These are phyloP conservation scores for Aspergillus carlsbadensis DNA, from an alignment of 495 filamentous ascomycete genomes.

Conservation along the genomic window DNA sequence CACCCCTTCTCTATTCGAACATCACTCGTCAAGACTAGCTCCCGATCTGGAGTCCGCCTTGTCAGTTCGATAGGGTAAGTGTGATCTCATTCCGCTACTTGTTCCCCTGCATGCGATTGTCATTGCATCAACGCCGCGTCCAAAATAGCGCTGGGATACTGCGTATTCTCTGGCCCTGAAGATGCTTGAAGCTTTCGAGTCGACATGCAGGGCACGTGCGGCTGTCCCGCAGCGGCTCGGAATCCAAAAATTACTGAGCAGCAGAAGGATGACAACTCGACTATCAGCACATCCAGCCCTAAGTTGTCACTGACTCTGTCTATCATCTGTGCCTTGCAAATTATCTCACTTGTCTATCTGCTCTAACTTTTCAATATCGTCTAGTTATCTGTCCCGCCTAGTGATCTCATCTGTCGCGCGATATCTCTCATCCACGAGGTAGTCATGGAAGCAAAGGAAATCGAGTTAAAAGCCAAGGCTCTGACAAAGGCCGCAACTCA, in stretches of 20 bases:
- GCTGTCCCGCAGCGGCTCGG: not conserved
- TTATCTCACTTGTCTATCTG: not conserved
- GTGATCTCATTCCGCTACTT: not conserved
- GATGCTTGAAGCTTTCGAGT: not conserved
- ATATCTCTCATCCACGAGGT: constrained; percentile 5
- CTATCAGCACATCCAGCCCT: not conserved
- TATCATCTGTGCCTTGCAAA: not conserved
- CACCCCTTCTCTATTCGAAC: not conserved
- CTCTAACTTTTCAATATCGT: no score
- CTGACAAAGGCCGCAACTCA: constrained; percentile 73
- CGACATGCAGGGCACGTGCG: constrained; percentile 5
- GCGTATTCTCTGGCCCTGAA: not conserved
- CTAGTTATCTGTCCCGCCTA: not conserved
- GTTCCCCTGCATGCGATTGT: not conserved
- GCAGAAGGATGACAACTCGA: not conserved
- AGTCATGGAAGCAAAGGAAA: constrained; percentile 77
- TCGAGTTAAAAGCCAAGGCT: constrained; percentile 68
- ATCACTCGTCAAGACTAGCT: not conserved
- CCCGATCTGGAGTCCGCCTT: not conserved
- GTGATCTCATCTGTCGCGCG: not conserved
- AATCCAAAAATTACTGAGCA: not conserved
- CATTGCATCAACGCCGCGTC: not conserved
- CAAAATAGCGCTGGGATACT: not conserved
- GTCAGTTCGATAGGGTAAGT: constrained; percentile 9
- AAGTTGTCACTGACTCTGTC: no score